Conservation (phyloP, 768 basidiomycete species). For the Suillus clintonianus region DNA sequence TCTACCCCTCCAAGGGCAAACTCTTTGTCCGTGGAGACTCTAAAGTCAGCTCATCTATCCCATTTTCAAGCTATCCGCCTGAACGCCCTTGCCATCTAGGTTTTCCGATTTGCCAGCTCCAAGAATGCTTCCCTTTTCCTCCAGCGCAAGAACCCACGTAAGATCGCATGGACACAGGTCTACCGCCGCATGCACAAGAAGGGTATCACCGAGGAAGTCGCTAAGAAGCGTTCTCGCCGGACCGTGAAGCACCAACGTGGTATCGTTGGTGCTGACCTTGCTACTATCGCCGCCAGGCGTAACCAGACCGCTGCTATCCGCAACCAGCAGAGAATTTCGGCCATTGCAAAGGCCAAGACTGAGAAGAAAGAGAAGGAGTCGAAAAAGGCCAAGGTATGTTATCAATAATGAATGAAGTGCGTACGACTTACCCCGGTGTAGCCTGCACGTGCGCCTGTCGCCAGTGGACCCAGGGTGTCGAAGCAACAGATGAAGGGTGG, state of each 20-base stretch:
- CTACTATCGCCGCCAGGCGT: constrained; percentile 86
- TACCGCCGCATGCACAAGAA: constrained; percentile 99
- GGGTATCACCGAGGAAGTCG: constrained; percentile 98
- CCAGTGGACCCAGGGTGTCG: constrained; percentile 80
- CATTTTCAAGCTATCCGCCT: background rate
- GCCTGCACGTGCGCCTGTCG: constrained; percentile 56
- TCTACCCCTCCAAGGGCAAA: constrained; percentile 98
- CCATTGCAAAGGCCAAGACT: constrained; percentile 91
- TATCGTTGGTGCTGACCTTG: constrained; percentile 95
- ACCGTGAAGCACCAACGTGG: constrained; percentile 98
- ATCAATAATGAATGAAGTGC: background rate
- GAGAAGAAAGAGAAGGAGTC: constrained; percentile 97
- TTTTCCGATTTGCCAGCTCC: constrained; percentile 92
- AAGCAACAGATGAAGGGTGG: constrained; percentile 97
- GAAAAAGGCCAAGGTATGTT: constrained; percentile 81
- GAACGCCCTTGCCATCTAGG: constrained; percentile 42
- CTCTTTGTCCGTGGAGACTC: constrained; percentile 95
- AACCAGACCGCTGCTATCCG: constrained; percentile 90
- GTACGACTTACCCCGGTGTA: constrained; percentile 27
- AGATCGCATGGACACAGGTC: constrained; percentile 95
- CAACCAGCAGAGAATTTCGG: constrained; percentile 75
- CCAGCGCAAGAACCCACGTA: constrained; percentile 99
- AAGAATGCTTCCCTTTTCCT: constrained; percentile 97
- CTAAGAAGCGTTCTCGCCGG: constrained; percentile 97
- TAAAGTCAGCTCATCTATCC: constrained; percentile 61